A percentile compares a stretch with the other conserved stretches of the same genome.
Conservation (phyloP, 2,329 filamentous ascomycete genomes). For the Phyllosticta citriasiana region DNA sequence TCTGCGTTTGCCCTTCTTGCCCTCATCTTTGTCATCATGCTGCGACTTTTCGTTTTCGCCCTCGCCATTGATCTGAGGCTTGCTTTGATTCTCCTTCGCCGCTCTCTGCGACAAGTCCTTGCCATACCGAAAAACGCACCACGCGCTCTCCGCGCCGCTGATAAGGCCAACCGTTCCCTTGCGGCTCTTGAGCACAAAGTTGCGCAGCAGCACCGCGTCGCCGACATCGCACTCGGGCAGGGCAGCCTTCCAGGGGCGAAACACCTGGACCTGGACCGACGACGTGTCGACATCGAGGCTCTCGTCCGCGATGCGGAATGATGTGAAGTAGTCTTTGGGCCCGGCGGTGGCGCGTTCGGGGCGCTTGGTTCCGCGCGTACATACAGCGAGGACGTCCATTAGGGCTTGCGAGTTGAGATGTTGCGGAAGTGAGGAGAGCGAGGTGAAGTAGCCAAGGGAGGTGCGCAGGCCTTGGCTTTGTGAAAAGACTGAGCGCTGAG, state of each 20-base stretch:
- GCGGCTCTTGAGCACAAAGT: slow-evolving; percentile 32
- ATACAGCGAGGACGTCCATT: slow-evolving; percentile 37
- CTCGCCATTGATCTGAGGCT: background rate
- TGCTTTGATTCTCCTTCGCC: background rate
- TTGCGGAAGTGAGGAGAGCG: slow-evolving; percentile 29
- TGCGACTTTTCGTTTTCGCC: background rate
- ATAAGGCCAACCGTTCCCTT: slow-evolving; percentile 27
- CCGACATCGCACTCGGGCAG: slow-evolving; percentile 32
- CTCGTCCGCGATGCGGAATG: slow-evolving; percentile 31
- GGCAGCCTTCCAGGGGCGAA: slow-evolving; percentile 32
- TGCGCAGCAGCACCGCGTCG: slow-evolving; percentile 35
- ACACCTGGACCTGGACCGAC: slow-evolving; percentile 29
- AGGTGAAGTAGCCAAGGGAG: slow-evolving; percentile 35
- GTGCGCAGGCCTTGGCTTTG: slow-evolving; percentile 30
- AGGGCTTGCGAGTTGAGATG: slow-evolving; percentile 33
- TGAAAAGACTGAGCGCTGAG: background rate
- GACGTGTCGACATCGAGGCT: slow-evolving; percentile 14
- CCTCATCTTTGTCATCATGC: background rate
- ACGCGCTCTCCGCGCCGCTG: slow-evolving; percentile 34
- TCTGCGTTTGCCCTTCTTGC: background rate
- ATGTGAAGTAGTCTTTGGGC: slow-evolving; percentile 34
- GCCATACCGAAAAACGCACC: slow-evolving; percentile 38
- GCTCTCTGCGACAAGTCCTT: background rate
- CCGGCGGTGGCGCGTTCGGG: slow-evolving; percentile 31
- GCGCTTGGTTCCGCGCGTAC: slow-evolving; percentile 23